Evolutionary conservation across 2,329 filamentous ascomycete species (phyloP), one percentile per base, ranked within the genome.

Genomic region (Parascedosporium putredinis): DNA sequence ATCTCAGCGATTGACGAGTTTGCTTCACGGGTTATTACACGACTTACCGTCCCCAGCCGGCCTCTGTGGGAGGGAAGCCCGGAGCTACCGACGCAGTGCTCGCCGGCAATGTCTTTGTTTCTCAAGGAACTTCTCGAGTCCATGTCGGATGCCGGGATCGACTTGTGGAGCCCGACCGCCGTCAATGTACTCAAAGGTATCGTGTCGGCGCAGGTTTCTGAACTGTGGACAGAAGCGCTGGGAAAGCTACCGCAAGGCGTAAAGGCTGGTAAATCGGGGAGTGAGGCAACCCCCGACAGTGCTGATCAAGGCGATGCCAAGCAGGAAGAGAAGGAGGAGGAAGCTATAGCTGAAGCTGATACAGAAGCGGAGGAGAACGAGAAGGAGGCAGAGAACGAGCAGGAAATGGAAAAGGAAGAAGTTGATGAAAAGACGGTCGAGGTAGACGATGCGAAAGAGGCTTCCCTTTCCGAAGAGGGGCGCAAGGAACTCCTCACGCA

Each of bases 21-120:
- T 47, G 56, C 63, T 1, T 61, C 62, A n/a, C 60, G 60, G 3
- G 62, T 68, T 0, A 62, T 76, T 36, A 63, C 69, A 1, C 63
- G 67, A 44, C 74, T 67, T 50, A 67, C 59, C 24, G 73, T 86
- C 1, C 72, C 75, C 2, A 81, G 83, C 5, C 74, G 81, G 47
- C 73, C 78, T 1, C 70, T 96, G 0, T 96, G 90, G 90, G 88
- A 94, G 61, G 86, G 86, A 1, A 71, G 78, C 33, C 86, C 86
- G 0, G 72, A 79, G 23, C 63, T 95, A 38, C 91, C 91, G 0
- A 74, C 81, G 5, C 87, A 93, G 58, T 88, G 88, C 1, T 91
- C 88, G 0, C 82, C 87, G 0, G 73, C 75, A 18, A 71, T 81
- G 0, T 95, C 95, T 60, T 78, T 75, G 52, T 82, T 94, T 50